These are phyloP conservation scores for Phialophora macrospora DNA, from an alignment of 2,329 filamentous ascomycete genomes.

Conservation along the genomic window DNA sequence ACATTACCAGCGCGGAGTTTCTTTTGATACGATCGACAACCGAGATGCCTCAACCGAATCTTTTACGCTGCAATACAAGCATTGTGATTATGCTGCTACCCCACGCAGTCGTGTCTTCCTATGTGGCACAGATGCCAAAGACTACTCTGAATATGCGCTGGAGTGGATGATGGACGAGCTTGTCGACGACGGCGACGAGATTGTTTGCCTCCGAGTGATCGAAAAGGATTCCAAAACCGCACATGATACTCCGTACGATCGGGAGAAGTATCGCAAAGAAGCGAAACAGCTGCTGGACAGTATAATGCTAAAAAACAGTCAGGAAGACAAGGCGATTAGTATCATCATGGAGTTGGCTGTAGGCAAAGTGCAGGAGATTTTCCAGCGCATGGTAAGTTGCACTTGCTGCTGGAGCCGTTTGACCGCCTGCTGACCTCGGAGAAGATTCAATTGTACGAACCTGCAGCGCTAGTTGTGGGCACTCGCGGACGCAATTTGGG, in stretches of 20 bases:
- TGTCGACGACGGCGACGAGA: constrained; percentile 90
- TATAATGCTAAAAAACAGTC: constrained; percentile 79
- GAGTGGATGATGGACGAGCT: constrained; percentile 92
- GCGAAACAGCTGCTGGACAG: constrained; percentile 74
- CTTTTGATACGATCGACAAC: constrained; percentile 75
- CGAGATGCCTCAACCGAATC: constrained; percentile 72
- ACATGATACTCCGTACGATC: constrained; percentile 64
- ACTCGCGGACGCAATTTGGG: constrained; percentile 83
- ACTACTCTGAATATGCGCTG: constrained; percentile 88
- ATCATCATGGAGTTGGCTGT: constrained; percentile 85
- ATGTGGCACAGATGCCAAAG: constrained; percentile 86
- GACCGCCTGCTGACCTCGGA: constrained; percentile 28
- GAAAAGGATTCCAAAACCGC: constrained; percentile 78
- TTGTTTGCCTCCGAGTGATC: constrained; percentile 85
- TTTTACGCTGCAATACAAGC: constrained; percentile 81
- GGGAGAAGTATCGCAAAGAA: constrained; percentile 74
- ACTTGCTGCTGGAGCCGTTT: neutral
- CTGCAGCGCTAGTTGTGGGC: constrained; percentile 87
- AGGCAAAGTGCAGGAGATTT: constrained; percentile 86
- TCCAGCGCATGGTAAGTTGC: constrained; percentile 76
- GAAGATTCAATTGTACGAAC: constrained; percentile 89
- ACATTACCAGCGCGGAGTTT: constrained; percentile 69
- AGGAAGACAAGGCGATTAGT: constrained; percentile 78
- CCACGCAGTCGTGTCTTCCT: constrained; percentile 86
- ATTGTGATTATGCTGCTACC: constrained; percentile 81